Base-by-base conservation (phyloP, 176 grass and related monocot genomes). In the Canna indica region DNA sequence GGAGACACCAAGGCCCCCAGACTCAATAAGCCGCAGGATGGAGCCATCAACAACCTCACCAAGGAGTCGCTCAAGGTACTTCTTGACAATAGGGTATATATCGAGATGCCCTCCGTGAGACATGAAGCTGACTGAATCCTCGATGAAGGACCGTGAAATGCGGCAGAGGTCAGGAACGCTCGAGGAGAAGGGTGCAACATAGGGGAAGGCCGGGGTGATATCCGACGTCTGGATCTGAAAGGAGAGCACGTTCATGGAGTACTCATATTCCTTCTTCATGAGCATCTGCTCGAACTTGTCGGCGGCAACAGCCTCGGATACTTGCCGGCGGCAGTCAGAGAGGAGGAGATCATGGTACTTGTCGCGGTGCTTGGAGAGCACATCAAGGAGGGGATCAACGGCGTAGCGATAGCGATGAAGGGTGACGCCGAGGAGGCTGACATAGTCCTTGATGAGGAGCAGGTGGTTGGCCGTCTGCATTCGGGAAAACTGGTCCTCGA, bases 231-330 rank as follows among this genome's bases (percentile, higher is more conserved):
- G 95, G 73, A 99, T 93, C 69, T 91, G 89, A 83, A 99, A 99
- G 24, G 95, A 87, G 73, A 93, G 80, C 15, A 99, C 90, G 59
- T 99, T 94, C 95, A 99, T 99, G 34, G 95, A 93, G 76, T 99
- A 99, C 47, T 99, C 95, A 35, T 99, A 99, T 81, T 99, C 95
- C 82, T 94, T 99, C 72, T 86, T 99, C 95, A 99, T 99, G 45
- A 99, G 69, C 95, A 99, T 94, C 74, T 99, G 95, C 75, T 93
- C 95, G 52, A 94, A 93, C 63, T 85, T 90, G 75, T 99, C 95
- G 44, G 95, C 88, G 16, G 84, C 84, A 9, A 99, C 80, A 53
- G 87, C 80, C 79, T 99, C 95, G 14, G 76, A 84, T 33, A 99
- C 95, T 84, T 99, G 90, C 56, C 84, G 91, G 60, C 80, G 87